Base-by-base conservation (phyloP, 306 rosid genomes). In the Luffa acutangula region DNA sequence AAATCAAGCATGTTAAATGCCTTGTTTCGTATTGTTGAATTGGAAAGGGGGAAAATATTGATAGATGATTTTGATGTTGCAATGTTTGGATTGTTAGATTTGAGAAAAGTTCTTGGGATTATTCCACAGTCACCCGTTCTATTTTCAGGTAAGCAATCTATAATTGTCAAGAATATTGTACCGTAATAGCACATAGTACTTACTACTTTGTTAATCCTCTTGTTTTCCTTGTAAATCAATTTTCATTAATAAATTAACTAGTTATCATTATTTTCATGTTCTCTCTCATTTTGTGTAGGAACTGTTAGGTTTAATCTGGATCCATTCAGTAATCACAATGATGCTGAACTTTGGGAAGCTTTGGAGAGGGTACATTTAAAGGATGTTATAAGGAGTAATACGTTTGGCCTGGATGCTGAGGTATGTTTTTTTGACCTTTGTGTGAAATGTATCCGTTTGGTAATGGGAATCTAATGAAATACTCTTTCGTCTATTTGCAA, bases 251-350 rank as follows among this genome's bases (percentile, higher is more conserved):
- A 41, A 67, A 37, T 17, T 41, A 15, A 39, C 21, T 41, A 9
- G 25, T n/a, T 41, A 42, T 58, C 12, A n/a, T 37, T 65, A 37
- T 69, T 20, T 46, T 69, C 20, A 70, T 70, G 76, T 41, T 33
- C 49, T 75, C 33, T 79, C 63, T 58, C 11, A n/a, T n/a, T 45
- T 4, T 71, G 60, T 37, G 39, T 10, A 88, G 91, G 91, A 80
- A 82, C 88, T 51, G 86, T 88, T 80, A 85, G 91, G 83, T 88
- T 88, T 77, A 88, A 88, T 77, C 91, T 88, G 33, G 91, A 88
- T 78, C 91, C 91, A 4, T 88, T 88, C 73, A 62, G 51, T 34
- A 89, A 88, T 25, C 91, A 88, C 64, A 88, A 82, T 78, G 91
- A 88, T 54, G 86, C 83, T 67, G 89, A 88, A 49, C 85, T 88